Conservation (phyloP, 2,329 filamentous ascomycete species). For the Tolypocladium pustulatum region DNA sequence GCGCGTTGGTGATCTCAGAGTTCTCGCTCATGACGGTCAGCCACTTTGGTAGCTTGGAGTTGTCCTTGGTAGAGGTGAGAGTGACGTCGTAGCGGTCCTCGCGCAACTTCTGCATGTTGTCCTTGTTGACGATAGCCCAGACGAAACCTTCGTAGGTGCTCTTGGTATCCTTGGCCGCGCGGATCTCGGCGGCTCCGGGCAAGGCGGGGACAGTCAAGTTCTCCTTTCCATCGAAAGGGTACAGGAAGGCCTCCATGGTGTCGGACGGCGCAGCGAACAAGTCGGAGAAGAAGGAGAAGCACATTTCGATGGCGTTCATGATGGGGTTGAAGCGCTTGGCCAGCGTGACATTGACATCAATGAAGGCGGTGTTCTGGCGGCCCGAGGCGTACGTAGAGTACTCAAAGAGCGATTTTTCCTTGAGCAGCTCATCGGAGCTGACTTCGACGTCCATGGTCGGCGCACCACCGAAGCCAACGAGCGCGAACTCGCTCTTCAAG, state of each 20-base stretch:
- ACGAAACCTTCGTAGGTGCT: slow-evolving; percentile 82
- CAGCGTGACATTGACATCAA: slow-evolving; percentile 74
- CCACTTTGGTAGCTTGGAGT: slow-evolving; percentile 81
- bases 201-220: slow-evolving; percentile 58
- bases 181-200: slow-evolving; percentile 44
- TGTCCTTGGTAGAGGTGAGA: slow-evolving; percentile 86
- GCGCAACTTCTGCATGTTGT: slow-evolving; percentile 77
- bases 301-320: slow-evolving; percentile 48
- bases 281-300: slow-evolving; percentile 71
- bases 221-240: slow-evolving; percentile 91
- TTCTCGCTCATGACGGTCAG: slow-evolving; percentile 93
- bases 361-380: slow-evolving; percentile 82
- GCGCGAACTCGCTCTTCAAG: slow-evolving; percentile 72
- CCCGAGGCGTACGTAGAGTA: slow-evolving; percentile 83
- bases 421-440: slow-evolving; percentile 44
- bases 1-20: slow-evolving; percentile 79
- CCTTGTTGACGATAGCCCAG: slow-evolving; percentile 92
- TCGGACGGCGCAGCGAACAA: slow-evolving; percentile 60
- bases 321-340: slow-evolving; percentile 81
- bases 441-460: slow-evolving; percentile 34
- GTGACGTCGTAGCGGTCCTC: slow-evolving; percentile 93
- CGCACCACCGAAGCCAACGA: slow-evolving; percentile 66
- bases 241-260: slow-evolving; percentile 63
- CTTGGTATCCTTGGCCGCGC: slow-evolving; percentile 44
- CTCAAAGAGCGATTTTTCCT: slow-evolving; percentile 81